Evolutionary conservation across 148 eudicot species (phyloP).

Genomic region (Chenopodium formosanum): DNA sequence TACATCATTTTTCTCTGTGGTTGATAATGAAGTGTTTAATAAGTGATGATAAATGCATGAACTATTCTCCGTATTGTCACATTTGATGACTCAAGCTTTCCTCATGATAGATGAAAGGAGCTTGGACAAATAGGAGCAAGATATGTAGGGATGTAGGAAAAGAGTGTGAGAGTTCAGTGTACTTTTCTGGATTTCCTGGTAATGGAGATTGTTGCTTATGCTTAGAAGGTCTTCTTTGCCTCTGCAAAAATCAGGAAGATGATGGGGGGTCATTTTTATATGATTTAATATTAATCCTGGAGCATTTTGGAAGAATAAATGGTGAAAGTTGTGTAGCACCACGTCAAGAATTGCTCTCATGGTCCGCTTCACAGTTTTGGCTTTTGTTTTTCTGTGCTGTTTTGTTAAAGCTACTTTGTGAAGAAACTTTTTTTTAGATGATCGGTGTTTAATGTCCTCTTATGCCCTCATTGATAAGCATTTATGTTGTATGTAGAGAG

Average conservation of each 20-base stretch:
- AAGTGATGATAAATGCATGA: conserved; percentile 6
- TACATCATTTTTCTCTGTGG: conserved; percentile 9
- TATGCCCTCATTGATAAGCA: not conserved
- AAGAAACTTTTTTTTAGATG: not conserved
- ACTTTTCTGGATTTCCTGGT: conserved; percentile 21
- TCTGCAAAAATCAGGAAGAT: conserved; percentile 19
- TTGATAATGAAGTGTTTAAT: not conserved
- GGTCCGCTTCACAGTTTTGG: conserved; percentile 12
- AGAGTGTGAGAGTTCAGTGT: conserved; percentile 22
- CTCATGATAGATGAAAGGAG: conserved; percentile 26
- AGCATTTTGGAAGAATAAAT: conserved; percentile 15
- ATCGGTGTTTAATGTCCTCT: not conserved
- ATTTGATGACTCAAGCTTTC: conserved; percentile 24
- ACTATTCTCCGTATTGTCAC: conserved; percentile 15
- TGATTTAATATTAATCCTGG: not conserved
- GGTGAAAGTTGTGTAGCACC: conserved; percentile 23
- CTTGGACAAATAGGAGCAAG: conserved; percentile 25
- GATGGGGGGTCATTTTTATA: conserved; percentile 14
- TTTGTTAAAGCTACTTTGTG: conserved; percentile 2
- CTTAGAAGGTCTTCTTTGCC: conserved; percentile 12
- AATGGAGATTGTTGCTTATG: conserved; percentile 17
- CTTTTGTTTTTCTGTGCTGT: conserved; percentile 8
- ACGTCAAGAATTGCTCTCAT: conserved; percentile 26
- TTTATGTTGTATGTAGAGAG: not conserved
- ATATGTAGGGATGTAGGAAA: conserved; percentile 20